Percentiles rank a stretch among this genome's conserved stretches.
Conservation (phyloP, 2,329 filamentous ascomycete genomes). For the Bipolaris zeicola region DNA sequence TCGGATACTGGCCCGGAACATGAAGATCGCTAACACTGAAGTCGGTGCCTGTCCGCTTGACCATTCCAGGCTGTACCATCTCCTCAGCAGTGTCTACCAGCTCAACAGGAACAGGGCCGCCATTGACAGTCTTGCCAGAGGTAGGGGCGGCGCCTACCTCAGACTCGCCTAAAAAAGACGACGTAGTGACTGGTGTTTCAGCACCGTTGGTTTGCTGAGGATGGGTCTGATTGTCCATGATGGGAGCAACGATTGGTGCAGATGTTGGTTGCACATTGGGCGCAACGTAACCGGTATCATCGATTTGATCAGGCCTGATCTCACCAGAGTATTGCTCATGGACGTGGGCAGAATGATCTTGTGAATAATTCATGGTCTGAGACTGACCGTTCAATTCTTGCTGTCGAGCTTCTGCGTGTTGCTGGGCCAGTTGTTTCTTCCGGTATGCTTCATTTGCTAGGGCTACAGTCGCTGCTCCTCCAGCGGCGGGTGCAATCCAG, state of each 20-base stretch:
- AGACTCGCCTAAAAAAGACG: constrained; percentile 43
- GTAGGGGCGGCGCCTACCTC: constrained; percentile 34
- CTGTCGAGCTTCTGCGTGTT: constrained; percentile 33
- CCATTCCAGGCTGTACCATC: constrained; percentile 55
- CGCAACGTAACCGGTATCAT: constrained; percentile 19
- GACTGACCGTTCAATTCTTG: constrained; percentile 22
- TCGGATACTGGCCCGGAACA: constrained; percentile 70
- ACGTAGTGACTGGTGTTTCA: constrained; percentile 22
- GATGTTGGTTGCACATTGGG: constrained; percentile 11
- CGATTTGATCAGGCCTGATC: constrained; percentile 15
- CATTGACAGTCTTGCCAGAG: constrained; percentile 36
- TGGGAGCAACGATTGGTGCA: constrained; percentile 18
- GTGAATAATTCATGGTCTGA: constrained; percentile 1
- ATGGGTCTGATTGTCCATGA: constrained; percentile 13
- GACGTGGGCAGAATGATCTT: constrained; percentile 13
- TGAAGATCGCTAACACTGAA: constrained; percentile 67
- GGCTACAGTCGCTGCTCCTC: constrained; percentile 50
- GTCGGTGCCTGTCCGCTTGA: constrained; percentile 53
- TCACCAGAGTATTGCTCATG: constrained; percentile 21
- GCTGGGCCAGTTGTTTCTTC: constrained; percentile 35
- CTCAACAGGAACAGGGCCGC: constrained; percentile 34
- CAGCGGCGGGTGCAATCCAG: constrained; percentile 61
- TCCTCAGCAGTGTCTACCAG: constrained; percentile 21
- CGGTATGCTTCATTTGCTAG: constrained; percentile 45
- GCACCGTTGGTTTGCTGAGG: constrained; percentile 16